A percentile compares a stretch with the other conserved stretches of the same genome.
These are phyloP conservation scores for Telopea speciosissima DNA, from an alignment of 177 flowering plant genomes.

Conservation along the genomic window DNA sequence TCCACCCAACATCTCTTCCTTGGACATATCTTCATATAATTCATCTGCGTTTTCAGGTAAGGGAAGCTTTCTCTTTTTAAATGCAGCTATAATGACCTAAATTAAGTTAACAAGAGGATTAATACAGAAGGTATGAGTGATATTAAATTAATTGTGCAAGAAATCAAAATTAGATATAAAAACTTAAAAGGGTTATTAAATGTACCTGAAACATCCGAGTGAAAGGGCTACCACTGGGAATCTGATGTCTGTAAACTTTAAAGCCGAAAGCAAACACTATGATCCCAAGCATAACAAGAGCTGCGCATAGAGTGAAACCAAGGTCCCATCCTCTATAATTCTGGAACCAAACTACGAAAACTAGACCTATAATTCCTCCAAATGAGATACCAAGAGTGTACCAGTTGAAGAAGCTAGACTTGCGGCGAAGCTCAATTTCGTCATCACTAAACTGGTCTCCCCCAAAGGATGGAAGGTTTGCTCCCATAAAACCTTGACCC, in stretches of 20 bases:
- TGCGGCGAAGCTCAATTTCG: slow-evolving; percentile 8
- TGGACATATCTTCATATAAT: slow-evolving; percentile 5
- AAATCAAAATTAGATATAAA: too few species aligned
- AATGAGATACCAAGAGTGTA: slow-evolving; percentile 14
- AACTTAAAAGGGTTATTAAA: too few species aligned
- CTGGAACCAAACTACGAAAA: slow-evolving; percentile 19
- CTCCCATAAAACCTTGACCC: slow-evolving; percentile 19
- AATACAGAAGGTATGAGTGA: too few species aligned
- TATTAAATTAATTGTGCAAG: too few species aligned
- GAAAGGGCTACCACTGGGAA: slow-evolving; percentile 19
- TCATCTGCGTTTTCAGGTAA: slow-evolving; percentile 10
- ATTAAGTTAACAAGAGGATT: not conserved
- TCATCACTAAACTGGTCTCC: slow-evolving; percentile 1
- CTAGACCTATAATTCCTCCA: slow-evolving; percentile 14
- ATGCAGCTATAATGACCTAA: slow-evolving; percentile 20
- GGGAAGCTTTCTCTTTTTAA: slow-evolving; percentile 15
- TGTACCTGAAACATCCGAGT: slow-evolving; percentile 19
- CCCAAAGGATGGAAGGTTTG: slow-evolving; percentile 15
- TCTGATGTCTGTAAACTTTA: slow-evolving; percentile 12
- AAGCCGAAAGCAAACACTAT: slow-evolving; percentile 12
- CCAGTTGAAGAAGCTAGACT: slow-evolving; percentile 21
- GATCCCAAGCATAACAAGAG: slow-evolving; percentile 11
- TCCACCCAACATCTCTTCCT: slow-evolving; percentile 11
- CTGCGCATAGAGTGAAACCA: slow-evolving; percentile 15
- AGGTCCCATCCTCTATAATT: slow-evolving; percentile 18